Evolutionary conservation across 225 moss, liverwort and hornwort genomes (phyloP).

Genomic region (Takakia lepidozioides): DNA sequence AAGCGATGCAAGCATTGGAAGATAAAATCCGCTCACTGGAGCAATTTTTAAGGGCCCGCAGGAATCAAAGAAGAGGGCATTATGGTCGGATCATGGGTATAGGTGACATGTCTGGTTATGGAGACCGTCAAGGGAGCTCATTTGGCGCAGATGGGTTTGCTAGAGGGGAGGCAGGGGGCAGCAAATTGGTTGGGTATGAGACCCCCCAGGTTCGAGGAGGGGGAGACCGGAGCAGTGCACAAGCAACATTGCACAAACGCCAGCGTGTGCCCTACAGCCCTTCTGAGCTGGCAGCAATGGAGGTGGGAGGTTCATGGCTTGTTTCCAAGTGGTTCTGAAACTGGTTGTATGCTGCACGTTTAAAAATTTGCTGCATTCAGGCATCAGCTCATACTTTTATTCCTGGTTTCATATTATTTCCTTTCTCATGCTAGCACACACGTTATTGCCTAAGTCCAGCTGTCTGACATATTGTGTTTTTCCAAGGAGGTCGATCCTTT

Average conservation of each 20-base stretch:
- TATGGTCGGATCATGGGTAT: constrained; percentile 83
- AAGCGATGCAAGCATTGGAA: constrained; percentile 87
- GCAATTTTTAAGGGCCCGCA: constrained; percentile 85
- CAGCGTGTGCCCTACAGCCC: constrained; percentile 79
- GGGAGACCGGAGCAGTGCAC: constrained; percentile 35
- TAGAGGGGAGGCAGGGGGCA: constrained; percentile 57
- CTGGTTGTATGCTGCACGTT: not conserved
- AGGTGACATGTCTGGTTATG: constrained; percentile 75
- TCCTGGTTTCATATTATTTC: no score
- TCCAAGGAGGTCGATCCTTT: no score
- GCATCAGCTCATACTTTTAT: no score
- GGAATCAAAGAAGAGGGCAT: constrained; percentile 87
- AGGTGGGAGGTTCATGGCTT: constrained; percentile 61
- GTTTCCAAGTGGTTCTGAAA: no score
- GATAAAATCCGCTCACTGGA: constrained; percentile 89
- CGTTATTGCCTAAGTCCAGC: no score
- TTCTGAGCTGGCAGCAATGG: constrained; percentile 90
- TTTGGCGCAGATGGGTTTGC: constrained; percentile 69
- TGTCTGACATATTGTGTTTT: no score
- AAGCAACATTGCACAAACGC: constrained; percentile 61
- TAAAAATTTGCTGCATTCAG: no score
- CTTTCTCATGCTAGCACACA: no score
- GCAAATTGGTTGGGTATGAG: constrained; percentile 63
- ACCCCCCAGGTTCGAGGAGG: constrained; percentile 58
- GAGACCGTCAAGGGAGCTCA: constrained; percentile 53